phyloP scores from a whole-genome alignment of 2,329 filamentous ascomycete species.

The Fusarium nygamai region DNA sequence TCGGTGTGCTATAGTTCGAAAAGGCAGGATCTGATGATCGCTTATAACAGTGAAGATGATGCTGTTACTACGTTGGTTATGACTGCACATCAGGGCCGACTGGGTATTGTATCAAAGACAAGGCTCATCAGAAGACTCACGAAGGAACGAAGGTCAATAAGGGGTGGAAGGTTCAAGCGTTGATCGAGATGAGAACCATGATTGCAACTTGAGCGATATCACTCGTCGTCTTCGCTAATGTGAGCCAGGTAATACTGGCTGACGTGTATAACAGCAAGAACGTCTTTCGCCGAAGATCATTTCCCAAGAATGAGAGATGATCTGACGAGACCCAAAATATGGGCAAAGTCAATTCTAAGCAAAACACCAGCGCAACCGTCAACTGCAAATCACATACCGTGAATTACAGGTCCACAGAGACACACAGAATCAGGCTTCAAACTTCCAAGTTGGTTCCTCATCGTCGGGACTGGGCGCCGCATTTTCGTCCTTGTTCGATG shows the following conservation, averaged over 20 bases:
- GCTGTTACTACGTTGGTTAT: not conserved
- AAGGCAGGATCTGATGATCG: not conserved
- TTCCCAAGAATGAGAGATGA: not conserved
- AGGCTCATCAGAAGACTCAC: not conserved
- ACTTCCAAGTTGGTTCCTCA: not conserved
- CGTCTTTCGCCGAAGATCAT: not conserved
- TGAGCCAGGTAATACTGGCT: not conserved
- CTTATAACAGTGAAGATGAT: not conserved
- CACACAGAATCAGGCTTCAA: not conserved
- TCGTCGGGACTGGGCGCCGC: constrained; percentile 21
- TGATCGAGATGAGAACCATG: not conserved
- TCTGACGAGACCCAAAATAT: not conserved
- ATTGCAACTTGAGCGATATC: not conserved
- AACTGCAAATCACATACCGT: constrained; percentile 9
- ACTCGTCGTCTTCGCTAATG: not conserved
- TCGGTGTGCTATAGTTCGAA: not conserved
- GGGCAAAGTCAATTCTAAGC: not conserved
- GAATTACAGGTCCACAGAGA: not conserved
- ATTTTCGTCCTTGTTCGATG: constrained; percentile 35
- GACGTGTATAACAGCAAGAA: not conserved
- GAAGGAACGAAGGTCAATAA: not conserved
- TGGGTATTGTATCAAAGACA: not conserved
- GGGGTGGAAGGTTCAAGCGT: not conserved
- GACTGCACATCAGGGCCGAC: not conserved
- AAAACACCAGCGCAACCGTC: not conserved